A percentile compares a stretch with the other conserved stretches of the same genome.
These are phyloP conservation scores for Bonia amplexicaulis DNA, from an alignment of 176 grass and related monocot species.

Conservation along the genomic window DNA sequence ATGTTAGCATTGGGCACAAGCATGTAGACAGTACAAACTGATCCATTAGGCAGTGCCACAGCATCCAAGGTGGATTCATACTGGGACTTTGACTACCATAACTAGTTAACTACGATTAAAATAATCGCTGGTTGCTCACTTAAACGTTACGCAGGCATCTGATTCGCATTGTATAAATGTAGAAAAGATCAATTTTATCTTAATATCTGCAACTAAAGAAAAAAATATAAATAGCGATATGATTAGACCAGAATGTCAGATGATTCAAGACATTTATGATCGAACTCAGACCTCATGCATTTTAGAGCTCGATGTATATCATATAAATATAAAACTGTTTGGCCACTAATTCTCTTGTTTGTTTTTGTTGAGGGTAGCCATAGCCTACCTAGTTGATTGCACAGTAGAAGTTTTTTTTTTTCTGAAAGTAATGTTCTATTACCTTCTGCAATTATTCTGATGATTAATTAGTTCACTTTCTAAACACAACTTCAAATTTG, in stretches of 20 bases:
- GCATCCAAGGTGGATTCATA: neutral
- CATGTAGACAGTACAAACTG: neutral
- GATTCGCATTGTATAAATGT: neutral
- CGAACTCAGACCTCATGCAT: neutral
- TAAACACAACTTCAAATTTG: neutral
- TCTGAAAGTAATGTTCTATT: neutral
- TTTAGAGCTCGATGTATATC: neutral
- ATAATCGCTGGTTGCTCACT: neutral
- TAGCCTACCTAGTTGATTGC: neutral
- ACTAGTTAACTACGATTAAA: neutral
- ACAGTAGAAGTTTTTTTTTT: neutral
- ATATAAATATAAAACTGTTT: neutral
- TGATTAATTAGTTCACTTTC: neutral
- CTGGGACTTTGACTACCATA: neutral
- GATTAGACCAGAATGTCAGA: neutral
- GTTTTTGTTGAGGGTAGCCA: neutral
- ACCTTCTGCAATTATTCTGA: neutral
- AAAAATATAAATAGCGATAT: neutral
- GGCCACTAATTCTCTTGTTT: neutral
- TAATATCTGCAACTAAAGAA: neutral
- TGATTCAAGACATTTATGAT: neutral
- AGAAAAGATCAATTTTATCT: neutral
- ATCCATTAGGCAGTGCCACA: neutral
- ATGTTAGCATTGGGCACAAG: neutral
- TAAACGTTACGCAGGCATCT: neutral